Evolutionary conservation across 129 eudicot species (phyloP).

Genomic region (Tanacetum coccineum): DNA sequence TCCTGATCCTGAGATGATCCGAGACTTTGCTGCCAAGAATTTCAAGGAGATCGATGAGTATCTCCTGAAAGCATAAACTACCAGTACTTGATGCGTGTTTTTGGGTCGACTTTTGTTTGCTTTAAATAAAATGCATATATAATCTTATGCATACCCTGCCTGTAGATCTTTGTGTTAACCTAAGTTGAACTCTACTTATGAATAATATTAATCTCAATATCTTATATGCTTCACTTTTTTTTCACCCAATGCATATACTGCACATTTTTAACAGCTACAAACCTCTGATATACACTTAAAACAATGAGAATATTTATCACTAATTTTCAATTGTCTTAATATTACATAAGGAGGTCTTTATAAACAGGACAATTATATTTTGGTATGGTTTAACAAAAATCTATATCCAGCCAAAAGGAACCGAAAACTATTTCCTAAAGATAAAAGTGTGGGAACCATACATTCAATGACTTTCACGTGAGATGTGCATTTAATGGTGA

Average conservation of each 20-base stretch:
- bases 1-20: constrained; percentile 53
- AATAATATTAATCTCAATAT: background rate
- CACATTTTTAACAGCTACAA: background rate
- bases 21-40: constrained; percentile 59
- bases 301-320: background rate
- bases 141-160: too few species aligned
- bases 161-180: background rate
- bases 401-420: background rate
- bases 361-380: background rate
- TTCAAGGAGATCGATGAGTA: constrained; percentile 63
- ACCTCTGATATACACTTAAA: background rate
- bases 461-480: background rate
- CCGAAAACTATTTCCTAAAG: background rate
- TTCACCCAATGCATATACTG: background rate
- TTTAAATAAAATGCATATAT: constrained; percentile 10
- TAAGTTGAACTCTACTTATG: constrained; percentile 15
- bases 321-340: background rate
- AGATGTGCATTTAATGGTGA: background rate
- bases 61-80: constrained; percentile 40
- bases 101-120: constrained; percentile 11
- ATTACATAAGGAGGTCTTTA: background rate
- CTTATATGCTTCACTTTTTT: background rate
- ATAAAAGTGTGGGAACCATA: too few species aligned
- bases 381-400: background rate
- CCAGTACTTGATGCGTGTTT: constrained; percentile 14